Percentiles rank a stretch among this genome's conserved stretches.
These are phyloP conservation scores for Candida nanaspora DNA, from an alignment of 805 yeast species.

Conservation along the genomic window DNA sequence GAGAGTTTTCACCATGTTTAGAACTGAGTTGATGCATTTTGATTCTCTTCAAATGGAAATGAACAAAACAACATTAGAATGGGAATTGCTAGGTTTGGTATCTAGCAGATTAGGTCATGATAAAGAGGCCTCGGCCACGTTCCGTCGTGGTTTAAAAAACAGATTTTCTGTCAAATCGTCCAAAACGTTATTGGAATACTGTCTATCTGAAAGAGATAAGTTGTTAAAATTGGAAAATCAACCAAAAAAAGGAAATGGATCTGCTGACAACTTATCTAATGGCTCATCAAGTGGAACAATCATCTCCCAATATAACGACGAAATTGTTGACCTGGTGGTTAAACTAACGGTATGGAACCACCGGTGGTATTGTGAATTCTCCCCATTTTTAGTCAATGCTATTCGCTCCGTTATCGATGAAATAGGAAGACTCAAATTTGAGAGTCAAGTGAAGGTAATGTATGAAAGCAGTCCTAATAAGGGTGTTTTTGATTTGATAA, in stretches of 20 bases:
- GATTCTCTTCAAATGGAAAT: conserved; percentile 80
- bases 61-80: conserved; percentile 73
- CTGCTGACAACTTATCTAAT: conserved; percentile 1
- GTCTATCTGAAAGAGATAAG: conserved; percentile 40
- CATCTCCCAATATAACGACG: conserved; percentile 37
- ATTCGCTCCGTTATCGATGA: conserved; percentile 58
- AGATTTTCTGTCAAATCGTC: conserved; percentile 80
- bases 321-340: conserved; percentile 61
- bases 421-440: conserved; percentile 74
- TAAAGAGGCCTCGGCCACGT: conserved; percentile 85
- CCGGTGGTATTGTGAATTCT: conserved; percentile 93
- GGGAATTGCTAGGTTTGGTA: conserved; percentile 87
- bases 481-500: conserved; percentile 53
- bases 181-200: conserved; percentile 62
- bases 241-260: conserved; percentile 1
- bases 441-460: conserved; percentile 61
- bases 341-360: conserved; percentile 95
- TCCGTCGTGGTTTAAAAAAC: conserved; percentile 57
- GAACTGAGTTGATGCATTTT: conserved; percentile 82
- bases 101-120: conserved; percentile 80
- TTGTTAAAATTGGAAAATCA: conserved; percentile 5
- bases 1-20: conserved; percentile 85
- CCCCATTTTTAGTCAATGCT: conserved; percentile 56
- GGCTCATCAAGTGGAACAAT: background rate
- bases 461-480: conserved; percentile 47